Base-by-base conservation (phyloP, 2,329 filamentous ascomycete species). In the Alternaria sp. region DNA sequence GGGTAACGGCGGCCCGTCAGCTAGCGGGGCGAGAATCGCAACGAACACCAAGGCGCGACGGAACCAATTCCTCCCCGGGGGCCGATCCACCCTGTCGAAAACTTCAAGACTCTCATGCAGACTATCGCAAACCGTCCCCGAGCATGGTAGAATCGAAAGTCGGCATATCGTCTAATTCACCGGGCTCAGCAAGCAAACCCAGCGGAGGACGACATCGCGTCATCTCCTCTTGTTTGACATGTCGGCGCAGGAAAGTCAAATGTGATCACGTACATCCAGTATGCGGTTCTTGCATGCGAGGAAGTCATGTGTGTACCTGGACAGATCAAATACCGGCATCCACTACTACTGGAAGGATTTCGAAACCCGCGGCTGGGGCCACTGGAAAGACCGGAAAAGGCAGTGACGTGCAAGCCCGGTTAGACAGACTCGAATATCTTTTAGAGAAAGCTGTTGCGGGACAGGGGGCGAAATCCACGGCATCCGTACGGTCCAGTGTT, bases 201-300 rank as follows among this genome's bases (percentile, higher is more conserved):
- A 63, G 68, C 30, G 72, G 73, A 30, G 76, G 76, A 30, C 74
- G 78, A 44, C 77, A 78, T 61, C 73, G 78, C 62, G 69, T 78
- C 49, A 80, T 80, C 50, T 75, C 77, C 17, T 80, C 78, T 19
- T 80, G 78, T 60, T 67, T 80, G 46, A 80, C 79, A 8, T 80
- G 79, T 59, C 69, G 79, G 13, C 73, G 78, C 45, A 70, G 79
- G 59, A 80, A 80, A 64, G 79, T 80, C 47, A 74, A 75, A 57
- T 80, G 79, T 62, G 79, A 80, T 46, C 79, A 80, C 65, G 73
- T 69, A 43, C 77, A 80, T 69, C 78, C 79, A 11, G 62, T 78
- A 7, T 80, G 79, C 61, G 77, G 78, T 25, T 77, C 79, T 43
- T 80, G 79, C 65, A 70, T 71, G 13, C 72, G 78, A 56, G 78